Percentiles rank a stretch among this genome's conserved stretches.
Evolutionary conservation across 139 green algal genomes (phyloP).

Genomic region (Axilococcus clingmanii): DNA sequence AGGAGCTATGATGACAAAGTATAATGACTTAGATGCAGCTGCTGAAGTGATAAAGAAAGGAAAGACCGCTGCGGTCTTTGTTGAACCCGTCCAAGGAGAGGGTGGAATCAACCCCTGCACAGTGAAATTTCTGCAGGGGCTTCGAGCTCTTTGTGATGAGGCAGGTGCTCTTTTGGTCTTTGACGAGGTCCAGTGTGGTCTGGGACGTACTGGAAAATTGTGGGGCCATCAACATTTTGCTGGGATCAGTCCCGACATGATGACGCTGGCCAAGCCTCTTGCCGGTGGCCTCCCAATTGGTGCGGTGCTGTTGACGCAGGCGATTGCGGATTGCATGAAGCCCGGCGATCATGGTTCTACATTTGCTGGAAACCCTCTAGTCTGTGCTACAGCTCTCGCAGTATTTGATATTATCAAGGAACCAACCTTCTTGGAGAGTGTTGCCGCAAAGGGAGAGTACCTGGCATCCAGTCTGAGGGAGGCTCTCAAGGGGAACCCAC

Average conservation of each 20-base stretch:
- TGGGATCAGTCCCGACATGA: slow-evolving; percentile 92
- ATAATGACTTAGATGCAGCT: slow-evolving; percentile 67
- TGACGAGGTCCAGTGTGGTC: slow-evolving; percentile 87
- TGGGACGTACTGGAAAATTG: slow-evolving; percentile 83
- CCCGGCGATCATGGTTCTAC: slow-evolving; percentile 94
- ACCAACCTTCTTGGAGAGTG: slow-evolving; percentile 72
- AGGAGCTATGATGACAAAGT: slow-evolving; percentile 34
- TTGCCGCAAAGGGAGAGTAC: slow-evolving; percentile 68
- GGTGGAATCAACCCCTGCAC: slow-evolving; percentile 14
- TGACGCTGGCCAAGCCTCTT: slow-evolving; percentile 95
- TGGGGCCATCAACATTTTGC: slow-evolving; percentile 83
- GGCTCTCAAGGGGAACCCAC: slow-evolving; percentile 54
- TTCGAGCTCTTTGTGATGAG: slow-evolving; percentile 87
- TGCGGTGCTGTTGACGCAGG: slow-evolving; percentile 83
- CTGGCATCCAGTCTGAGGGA: slow-evolving; percentile 58
- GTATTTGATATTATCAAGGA: slow-evolving; percentile 74
- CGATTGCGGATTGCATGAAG: slow-evolving; percentile 83
- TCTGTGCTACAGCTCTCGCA: slow-evolving; percentile 67
- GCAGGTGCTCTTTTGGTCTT: slow-evolving; percentile 89
- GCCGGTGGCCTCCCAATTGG: slow-evolving; percentile 95
- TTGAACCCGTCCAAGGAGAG: slow-evolving; percentile 89
- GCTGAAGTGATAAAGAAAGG: slow-evolving; percentile 41
- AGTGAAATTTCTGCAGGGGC: slow-evolving; percentile 58
- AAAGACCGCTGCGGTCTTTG: slow-evolving; percentile 86
- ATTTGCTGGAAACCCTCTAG: slow-evolving; percentile 93